Conservation (phyloP, 305 asterid species). For the Plantago coronopus region DNA sequence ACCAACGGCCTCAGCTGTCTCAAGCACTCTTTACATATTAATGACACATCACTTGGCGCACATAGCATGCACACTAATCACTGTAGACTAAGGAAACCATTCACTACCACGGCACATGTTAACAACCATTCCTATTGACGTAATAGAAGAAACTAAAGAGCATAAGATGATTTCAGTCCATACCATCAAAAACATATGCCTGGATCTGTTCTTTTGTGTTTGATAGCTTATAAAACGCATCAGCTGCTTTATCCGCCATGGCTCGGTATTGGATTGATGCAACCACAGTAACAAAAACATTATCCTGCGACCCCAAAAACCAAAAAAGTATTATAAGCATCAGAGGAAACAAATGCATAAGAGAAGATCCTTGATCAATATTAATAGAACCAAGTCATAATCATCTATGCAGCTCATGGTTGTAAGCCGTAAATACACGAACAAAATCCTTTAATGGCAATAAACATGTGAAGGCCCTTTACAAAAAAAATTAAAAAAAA, state of each 20-base stretch:
- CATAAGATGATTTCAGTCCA: conserved; percentile 14
- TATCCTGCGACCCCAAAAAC: conserved; percentile 33
- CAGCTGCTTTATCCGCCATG: conserved; percentile 45
- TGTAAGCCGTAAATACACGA: background rate
- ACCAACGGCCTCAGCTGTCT: background rate
- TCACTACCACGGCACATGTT: background rate
- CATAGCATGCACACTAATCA: background rate
- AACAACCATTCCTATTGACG: background rate
- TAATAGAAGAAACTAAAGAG: background rate
- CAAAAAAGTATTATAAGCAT: conserved; percentile 5
- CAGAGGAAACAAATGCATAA: background rate
- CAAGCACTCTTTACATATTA: background rate
- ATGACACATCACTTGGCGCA: background rate
- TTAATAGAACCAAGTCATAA: background rate
- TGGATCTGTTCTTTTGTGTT: conserved; percentile 61
- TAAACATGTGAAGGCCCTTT: background rate
- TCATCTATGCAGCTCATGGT: background rate
- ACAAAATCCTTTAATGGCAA: background rate
- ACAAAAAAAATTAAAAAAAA: background rate
- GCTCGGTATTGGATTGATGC: conserved; percentile 62
- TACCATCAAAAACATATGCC: conserved; percentile 60
- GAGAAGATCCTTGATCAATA: conserved; percentile 3
- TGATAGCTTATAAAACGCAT: conserved; percentile 56
- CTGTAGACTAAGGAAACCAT: background rate
- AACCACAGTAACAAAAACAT: conserved; percentile 56